Evolutionary conservation across 768 basidiomycete species (phyloP), one percentile per base, ranked within the genome.

Genomic region (Piloderma croceum): DNA sequence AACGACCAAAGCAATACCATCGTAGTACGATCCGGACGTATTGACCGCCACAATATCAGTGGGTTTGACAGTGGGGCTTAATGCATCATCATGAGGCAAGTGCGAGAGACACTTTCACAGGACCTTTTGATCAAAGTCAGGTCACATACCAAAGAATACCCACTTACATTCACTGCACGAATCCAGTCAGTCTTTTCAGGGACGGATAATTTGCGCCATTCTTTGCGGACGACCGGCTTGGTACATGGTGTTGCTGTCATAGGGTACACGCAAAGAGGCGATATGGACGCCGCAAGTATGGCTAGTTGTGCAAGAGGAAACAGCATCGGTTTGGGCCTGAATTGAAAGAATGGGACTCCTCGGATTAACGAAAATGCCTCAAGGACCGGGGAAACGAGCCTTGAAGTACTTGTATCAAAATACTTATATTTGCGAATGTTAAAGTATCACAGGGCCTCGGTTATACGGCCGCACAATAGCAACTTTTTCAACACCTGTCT

Each of bases 81-180:
- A 41, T 7, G n/a, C 20, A 3, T 13, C 7, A 20, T 43, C 34
- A 24, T 47, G 38, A 5, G 48, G 54, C 5, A 44, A 32, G 6
- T 42, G 44, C 9, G 45, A 39, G 7, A 56, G 47, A 39, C 54
- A 56, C 52, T 51, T n/a, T n/a, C n/a, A n/a, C n/a, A 10, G 34
- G 18, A 10, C 34, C n/a, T n/a, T n/a, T n/a, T n/a, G n/a, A n/a
- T n/a, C n/a, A n/a, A n/a, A n/a, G n/a, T n/a, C n/a, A 18, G 32
- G 7, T 13, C 32, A n/a, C 6, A 12, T 6, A 24, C 24, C 5
- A 22, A 10, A 34, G n/a, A 13, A 24, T n/a, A 36, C 1, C 11
- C 11, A 27, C 44, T 19, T 6, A 49, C 48, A 7, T 46, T 49
- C 5, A 53, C 49, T 3, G 48, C 46, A 3, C 31, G n/a, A 17